Conservation (phyloP, 352 stramenopile genomes). For the Phytophthora sojae region DNA sequence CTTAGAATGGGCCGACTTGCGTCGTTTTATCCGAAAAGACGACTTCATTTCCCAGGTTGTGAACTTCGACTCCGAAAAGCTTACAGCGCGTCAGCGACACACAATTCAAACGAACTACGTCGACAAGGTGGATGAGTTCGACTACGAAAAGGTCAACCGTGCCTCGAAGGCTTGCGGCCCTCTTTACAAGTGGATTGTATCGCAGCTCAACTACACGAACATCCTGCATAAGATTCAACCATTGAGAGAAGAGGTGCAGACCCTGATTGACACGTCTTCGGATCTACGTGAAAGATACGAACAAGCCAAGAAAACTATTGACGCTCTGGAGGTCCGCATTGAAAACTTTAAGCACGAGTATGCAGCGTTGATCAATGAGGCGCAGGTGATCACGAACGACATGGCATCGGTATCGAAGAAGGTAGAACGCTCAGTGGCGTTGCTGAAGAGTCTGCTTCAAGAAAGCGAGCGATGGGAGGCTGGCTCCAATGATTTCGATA, state of each 20-base stretch:
- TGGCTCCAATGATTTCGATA: conserved; percentile 96
- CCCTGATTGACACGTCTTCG: conserved; percentile 95
- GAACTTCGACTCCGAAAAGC: conserved; percentile 98
- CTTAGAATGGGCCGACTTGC: conserved; percentile 97
- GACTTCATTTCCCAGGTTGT: conserved; percentile 99
- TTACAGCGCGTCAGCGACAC: conserved; percentile 95
- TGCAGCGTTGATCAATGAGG: conserved; percentile 97
- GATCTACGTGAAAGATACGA: conserved; percentile 94
- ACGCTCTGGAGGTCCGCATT: conserved; percentile 96
- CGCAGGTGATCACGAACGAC: conserved; percentile 98
- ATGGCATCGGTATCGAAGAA: conserved; percentile 98
- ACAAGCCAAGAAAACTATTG: conserved; percentile 93
- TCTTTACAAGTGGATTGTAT: conserved; percentile 99
- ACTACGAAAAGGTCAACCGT: conserved; percentile 93
- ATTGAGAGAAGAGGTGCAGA: conserved; percentile 97
- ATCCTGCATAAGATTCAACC: conserved; percentile 99
- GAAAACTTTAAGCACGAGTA: conserved; percentile 99
- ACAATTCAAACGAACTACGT: conserved; percentile 97
- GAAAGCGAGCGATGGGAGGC: conserved; percentile 99
- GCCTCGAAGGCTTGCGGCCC: conserved; percentile 98
- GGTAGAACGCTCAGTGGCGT: conserved; percentile 95
- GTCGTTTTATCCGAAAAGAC: conserved; percentile 96
- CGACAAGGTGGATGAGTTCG: conserved; percentile 90
- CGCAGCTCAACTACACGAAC: conserved; percentile 98
- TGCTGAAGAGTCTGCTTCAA: conserved; percentile 98